phyloP scores from a whole-genome alignment of 23 red algal genomes.

The Porphyridium purpureum region DNA sequence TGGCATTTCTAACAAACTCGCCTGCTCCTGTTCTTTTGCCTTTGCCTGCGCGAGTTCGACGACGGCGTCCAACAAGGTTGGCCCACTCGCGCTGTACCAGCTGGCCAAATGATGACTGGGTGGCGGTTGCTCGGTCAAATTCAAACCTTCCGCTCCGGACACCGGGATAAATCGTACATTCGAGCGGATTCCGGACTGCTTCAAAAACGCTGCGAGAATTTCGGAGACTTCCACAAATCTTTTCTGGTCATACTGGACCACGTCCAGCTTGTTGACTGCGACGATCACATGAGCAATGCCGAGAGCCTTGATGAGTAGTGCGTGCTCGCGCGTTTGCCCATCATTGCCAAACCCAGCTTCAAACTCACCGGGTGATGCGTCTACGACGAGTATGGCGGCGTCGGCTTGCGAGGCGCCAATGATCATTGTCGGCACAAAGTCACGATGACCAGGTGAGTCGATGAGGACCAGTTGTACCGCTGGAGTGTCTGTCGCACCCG shows the following conservation, averaged over 20 bases:
- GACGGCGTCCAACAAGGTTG: not conserved
- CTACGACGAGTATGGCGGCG: slow-evolving; percentile 73
- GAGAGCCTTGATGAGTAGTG: not conserved
- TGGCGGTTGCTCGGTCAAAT: not conserved
- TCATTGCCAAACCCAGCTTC: not conserved
- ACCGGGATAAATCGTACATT: not conserved
- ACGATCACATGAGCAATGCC: not conserved
- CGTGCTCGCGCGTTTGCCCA: not conserved
- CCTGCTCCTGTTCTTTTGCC: not conserved
- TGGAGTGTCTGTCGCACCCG: slow-evolving; percentile 20
- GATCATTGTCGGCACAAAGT: slow-evolving; percentile 89
- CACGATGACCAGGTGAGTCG: slow-evolving; percentile 88
- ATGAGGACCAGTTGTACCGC: slow-evolving; percentile 69
- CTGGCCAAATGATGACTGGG: too few relatives aligned
- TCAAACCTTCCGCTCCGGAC: not conserved
- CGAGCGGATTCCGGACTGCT: not conserved
- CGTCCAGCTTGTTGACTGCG: slow-evolving; percentile 1
- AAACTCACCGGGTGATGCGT: not conserved
- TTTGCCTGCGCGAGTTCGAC: not conserved
- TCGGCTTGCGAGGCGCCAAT: slow-evolving; percentile 77
- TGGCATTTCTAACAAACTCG: too few relatives aligned
- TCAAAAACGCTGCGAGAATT: not conserved
- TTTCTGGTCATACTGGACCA: not conserved
- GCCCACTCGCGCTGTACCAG: not conserved
- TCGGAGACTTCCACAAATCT: not conserved